These are phyloP conservation scores for Xerocomus cyaneibrunnescens DNA, from an alignment of 1,284 basidiomycete species.

Conservation along the genomic window DNA sequence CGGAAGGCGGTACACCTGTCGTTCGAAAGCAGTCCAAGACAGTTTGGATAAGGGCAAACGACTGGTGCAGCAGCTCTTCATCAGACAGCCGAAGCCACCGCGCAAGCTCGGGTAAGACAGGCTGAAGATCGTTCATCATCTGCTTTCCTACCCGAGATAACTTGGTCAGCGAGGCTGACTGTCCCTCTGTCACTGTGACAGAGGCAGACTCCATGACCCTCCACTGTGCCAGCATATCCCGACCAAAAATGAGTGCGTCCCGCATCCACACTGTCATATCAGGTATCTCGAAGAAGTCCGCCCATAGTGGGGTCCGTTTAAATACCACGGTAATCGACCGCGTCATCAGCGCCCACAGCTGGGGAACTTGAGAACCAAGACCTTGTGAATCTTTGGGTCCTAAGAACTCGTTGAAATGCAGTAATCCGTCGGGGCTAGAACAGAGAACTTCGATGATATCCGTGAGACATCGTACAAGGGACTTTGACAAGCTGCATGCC, in stretches of 20 bases:
- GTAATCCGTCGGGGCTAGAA: slow-evolving; percentile 64
- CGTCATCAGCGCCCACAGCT: slow-evolving; percentile 84
- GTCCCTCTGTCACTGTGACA: slow-evolving; percentile 34
- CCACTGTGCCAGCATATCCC: slow-evolving; percentile 80
- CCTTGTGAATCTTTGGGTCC: slow-evolving; percentile 44
- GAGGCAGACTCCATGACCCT: slow-evolving; percentile 75
- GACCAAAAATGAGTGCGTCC: slow-evolving; percentile 89
- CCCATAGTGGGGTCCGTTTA: slow-evolving; percentile 79
- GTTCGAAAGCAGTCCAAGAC: slow-evolving; percentile 70
- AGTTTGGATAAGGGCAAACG: slow-evolving; percentile 77
- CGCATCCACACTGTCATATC: slow-evolving; percentile 97
- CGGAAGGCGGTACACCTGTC: slow-evolving; percentile 50
- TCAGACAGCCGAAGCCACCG: slow-evolving; percentile 91
- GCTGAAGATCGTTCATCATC: slow-evolving; percentile 79
- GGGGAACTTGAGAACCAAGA: slow-evolving; percentile 55
- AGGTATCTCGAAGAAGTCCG: slow-evolving; percentile 72
- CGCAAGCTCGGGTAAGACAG: slow-evolving; percentile 73
- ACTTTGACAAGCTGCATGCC: slow-evolving; percentile 82
- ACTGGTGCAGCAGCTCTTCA: slow-evolving; percentile 84
- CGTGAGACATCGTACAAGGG: slow-evolving; percentile 86
- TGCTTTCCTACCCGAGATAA: slow-evolving; percentile 57
- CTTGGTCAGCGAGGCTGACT: slow-evolving; percentile 27
- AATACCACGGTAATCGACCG: slow-evolving; percentile 81
- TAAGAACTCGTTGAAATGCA: slow-evolving; percentile 59
- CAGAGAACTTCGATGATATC: slow-evolving; percentile 90